A percentile compares a stretch with the other conserved stretches of the same genome.
phyloP scores from a whole-genome alignment of 2,329 filamentous ascomycete genomes.

The Alternaria postmessia region DNA sequence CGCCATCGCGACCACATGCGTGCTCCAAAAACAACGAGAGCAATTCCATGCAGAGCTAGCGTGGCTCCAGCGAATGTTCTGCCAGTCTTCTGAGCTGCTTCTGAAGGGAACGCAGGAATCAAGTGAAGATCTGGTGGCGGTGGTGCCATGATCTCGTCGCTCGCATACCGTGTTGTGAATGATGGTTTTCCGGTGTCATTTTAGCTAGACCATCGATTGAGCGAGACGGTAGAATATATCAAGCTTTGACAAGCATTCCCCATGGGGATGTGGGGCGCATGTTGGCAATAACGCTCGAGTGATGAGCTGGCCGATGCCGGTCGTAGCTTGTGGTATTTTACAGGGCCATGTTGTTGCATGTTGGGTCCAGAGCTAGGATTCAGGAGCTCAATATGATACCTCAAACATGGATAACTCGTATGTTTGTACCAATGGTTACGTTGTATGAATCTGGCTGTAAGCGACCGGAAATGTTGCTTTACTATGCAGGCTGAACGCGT shows the following conservation, averaged over 20 bases:
- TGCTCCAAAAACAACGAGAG: constrained; percentile 20
- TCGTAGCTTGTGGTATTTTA: background rate
- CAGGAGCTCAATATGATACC: background rate
- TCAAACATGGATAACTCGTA: background rate
- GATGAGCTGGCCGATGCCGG: background rate
- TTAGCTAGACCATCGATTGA: background rate
- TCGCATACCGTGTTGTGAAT: background rate
- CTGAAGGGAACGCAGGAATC: constrained; percentile 16
- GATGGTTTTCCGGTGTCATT: background rate
- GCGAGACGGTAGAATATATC: background rate
- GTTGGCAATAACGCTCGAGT: background rate
- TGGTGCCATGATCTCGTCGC: background rate
- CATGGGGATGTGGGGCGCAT: background rate
- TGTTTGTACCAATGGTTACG: background rate
- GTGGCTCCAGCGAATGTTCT: constrained; percentile 18
- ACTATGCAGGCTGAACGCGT: background rate
- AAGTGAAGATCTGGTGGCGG: background rate
- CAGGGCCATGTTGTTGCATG: background rate
- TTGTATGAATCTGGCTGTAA: background rate
- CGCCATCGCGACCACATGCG: constrained; percentile 28
- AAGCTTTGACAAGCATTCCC: background rate
- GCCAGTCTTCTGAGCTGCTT: constrained; percentile 9
- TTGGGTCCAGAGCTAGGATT: background rate
- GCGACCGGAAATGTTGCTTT: background rate
- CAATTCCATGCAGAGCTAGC: constrained; percentile 19